Base-by-base conservation (phyloP, 768 basidiomycete genomes). In the Cubamyces sp. region DNA sequence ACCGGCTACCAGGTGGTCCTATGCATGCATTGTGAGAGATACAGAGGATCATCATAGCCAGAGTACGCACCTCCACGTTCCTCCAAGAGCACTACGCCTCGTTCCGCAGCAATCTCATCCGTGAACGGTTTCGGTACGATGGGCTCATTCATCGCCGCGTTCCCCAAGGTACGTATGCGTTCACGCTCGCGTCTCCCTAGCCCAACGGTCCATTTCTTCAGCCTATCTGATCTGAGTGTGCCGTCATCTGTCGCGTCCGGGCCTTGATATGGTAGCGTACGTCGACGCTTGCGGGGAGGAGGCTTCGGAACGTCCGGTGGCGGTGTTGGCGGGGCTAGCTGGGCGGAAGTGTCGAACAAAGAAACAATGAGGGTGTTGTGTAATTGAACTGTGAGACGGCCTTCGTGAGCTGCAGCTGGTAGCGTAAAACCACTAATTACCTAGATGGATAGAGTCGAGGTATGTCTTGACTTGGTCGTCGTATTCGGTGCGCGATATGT, bases 321-420 rank as follows among this genome's bases (percentile, higher is more conserved):
- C 8, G 87, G 84, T 0, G 89, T 86, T 0, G 84, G 82, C 2
- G 85, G 84, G 43, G 88, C 82, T 66, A 87, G 85, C 66, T 88
- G 84, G 0, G 85, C 84, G 1, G 90, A 90, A 23, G 88, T 88
- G 73, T 91, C 91, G 64, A 93, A 91, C 16, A 94, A 74, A 2
- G 91, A 91, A 30, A 93, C 92, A 39, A 94, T 86, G 34, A 94
- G 79, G 12, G 91, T 86, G 73, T 94, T 94, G 71, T 94, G 92
- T 2, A 92, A 76, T 73, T 91, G 90, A 28, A 92, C 88, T 88
- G 53, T 4, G 14, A 1, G n/a, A 6, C 14, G 12, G n/a, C 6
- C 14, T 42, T 21, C 15, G 2, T 39, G 0, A 39, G 19, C 14
- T 18, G 9, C 0, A n/a, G 14, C 12, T 45, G n/a, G 1, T 39